Evolutionary conservation across 768 basidiomycete genomes (phyloP), one percentile per base, ranked within the genome.

Genomic region (Termitomyces sp.): DNA sequence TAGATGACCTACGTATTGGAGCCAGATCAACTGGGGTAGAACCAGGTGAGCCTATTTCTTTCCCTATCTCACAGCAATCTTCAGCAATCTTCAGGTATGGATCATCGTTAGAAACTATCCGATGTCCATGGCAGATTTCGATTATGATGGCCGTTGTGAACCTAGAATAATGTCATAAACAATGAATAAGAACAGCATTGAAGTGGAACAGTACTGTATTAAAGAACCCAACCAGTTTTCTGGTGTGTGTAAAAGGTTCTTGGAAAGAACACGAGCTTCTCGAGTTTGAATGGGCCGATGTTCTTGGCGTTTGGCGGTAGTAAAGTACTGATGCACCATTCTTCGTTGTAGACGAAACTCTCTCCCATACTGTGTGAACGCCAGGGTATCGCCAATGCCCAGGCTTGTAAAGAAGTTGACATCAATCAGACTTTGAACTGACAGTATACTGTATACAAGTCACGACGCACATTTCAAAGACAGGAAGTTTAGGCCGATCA

Each of bases 211-310:
- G 22, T 41, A 42, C 45, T 43, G 40, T 32, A 58, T 27, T 49
- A 58, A n/a, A 10, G 42, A 41, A 12, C 45, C 45, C 6, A 64
- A 49, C 35, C 56, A 50, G 1, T 63, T 56, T 3, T 70, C 68
- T 38, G 49, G 55, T 18, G 57, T 31, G 43, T 57, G 48, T 38
- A 70, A 55, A 7, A 76, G 40, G 31, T 67, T 68, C 23, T 60
- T 29, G 22, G 71, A 57, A 39, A 77, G 69, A n/a, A 63, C 56
- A 15, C 58, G 61, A 2, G 69, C 73, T 59, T 73, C 69, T 27
- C 54, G 43, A 42, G 69, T 64, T 44, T 70, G 65, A 27, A 70
- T 58, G n/a, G 60, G 58, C 12, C 59, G 54, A 55, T 70, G 69
- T 7, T 61, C 48, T 40, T 54, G 49, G 25, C 68, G 61, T 27